Evolutionary conservation across 78 protist genomes (phyloP).

Genomic region (Pelomyxa schiedti): DNA sequence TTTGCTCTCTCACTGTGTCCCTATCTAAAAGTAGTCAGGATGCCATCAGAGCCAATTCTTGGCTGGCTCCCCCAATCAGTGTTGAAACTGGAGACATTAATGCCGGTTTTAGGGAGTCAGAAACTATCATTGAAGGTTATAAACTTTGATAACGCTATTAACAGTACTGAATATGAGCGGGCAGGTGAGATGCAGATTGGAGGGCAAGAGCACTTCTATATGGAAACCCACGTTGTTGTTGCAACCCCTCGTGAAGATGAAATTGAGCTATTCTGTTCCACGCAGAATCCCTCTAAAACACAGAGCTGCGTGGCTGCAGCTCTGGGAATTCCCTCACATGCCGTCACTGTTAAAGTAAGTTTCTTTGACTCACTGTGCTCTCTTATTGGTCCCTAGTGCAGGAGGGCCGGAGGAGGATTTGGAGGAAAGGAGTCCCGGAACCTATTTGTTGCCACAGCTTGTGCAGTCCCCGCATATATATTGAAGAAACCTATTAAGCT

Average conservation of each 20-base stretch:
- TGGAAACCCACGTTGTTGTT: conserved; percentile 70
- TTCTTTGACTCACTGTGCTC: too few species aligned
- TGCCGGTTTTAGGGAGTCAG: too few species aligned
- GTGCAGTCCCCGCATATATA: conserved; percentile 60
- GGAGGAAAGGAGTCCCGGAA: conserved; percentile 90
- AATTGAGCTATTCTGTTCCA: conserved; percentile 32
- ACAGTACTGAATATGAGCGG: too few species aligned
- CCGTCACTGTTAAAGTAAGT: conserved; percentile 30
- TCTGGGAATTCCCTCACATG: conserved; percentile 56
- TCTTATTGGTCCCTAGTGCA: too few species aligned
- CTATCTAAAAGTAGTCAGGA: too few species aligned
- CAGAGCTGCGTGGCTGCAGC: conserved; percentile 51
- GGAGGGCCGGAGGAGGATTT: conserved; percentile 96
- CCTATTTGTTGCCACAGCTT: conserved; percentile 15
- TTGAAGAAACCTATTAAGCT: conserved; percentile 54
- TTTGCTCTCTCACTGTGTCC: too few species aligned
- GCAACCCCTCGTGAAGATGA: conserved; percentile 80
- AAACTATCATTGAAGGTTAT: too few species aligned
- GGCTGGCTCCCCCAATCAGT: too few species aligned
- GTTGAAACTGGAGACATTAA: too few species aligned
- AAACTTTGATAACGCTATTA: too few species aligned
- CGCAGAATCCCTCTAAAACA: conserved; percentile 72
- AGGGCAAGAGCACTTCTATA: conserved; percentile 93
- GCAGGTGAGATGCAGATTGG: conserved; percentile 37
- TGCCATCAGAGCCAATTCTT: too few species aligned